phyloP scores from a whole-genome alignment of 2,329 filamentous ascomycete genomes.

The Endocalyx cinctus region DNA sequence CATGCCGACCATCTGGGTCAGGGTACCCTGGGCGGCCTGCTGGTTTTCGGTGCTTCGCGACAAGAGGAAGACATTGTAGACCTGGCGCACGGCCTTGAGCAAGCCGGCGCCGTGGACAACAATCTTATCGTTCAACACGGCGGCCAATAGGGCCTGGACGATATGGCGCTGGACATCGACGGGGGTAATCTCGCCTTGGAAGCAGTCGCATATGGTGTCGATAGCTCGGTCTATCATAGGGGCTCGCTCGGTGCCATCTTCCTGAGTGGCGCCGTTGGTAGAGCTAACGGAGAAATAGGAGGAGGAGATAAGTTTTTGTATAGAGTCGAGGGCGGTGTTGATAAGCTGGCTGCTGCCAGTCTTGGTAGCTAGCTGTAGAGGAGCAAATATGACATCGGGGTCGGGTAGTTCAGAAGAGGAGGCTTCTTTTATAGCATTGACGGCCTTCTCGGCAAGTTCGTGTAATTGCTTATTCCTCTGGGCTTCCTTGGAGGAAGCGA shows the following conservation, averaged over 20 bases:
- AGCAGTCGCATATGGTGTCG: conserved; percentile 98
- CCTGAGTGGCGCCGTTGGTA: conserved; percentile 37
- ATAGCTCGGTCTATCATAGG: conserved; percentile 96
- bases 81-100: conserved; percentile 92
- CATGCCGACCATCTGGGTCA: conserved; percentile 98
- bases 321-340: conserved; percentile 90
- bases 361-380: conserved; percentile 84
- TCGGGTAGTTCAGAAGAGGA: conserved; percentile 74
- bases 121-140: conserved; percentile 97
- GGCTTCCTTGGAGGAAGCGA: conserved; percentile 87
- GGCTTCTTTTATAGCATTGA: conserved; percentile 80
- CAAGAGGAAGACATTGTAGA: conserved; percentile 97
- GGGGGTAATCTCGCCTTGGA: conserved; percentile 91
- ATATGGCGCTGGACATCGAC: conserved; percentile 95
- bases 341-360: conserved; percentile 80
- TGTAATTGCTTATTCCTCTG: conserved; percentile 78
- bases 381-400: conserved; percentile 87
- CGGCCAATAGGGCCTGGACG: conserved; percentile 91
- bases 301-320: conserved; percentile 97
- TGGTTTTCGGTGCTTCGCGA: conserved; percentile 93
- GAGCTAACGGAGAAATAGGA: conserved; percentile 86
- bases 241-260: conserved; percentile 44
- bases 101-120: conserved; percentile 95
- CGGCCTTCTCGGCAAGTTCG: conserved; percentile 75
- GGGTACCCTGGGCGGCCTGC: conserved; percentile 91